Evolutionary conservation across 2,329 filamentous ascomycete genomes (phyloP).

Genomic region (Cercospora sp.): DNA sequence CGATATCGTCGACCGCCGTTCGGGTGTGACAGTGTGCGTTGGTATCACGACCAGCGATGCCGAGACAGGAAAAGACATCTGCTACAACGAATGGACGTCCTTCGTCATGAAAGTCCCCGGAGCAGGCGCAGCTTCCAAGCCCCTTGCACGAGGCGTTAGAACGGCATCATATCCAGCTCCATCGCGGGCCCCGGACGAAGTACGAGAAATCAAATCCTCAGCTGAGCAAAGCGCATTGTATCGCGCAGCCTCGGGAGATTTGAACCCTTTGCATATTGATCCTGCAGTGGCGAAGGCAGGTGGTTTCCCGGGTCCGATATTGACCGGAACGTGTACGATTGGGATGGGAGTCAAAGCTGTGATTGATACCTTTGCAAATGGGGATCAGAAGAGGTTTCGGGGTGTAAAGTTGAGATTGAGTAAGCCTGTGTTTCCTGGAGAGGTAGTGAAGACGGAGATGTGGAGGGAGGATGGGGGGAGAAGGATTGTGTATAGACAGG

Average conservation of each 20-base stretch:
- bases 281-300: neutral
- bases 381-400: neutral
- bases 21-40: neutral
- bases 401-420: neutral
- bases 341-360: neutral
- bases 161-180: neutral
- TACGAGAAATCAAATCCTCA: neutral
- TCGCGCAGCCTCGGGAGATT: neutral
- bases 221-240: neutral
- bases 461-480: neutral
- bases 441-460: neutral
- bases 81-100: neutral
- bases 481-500: neutral
- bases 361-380: neutral
- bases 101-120: neutral
- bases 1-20: neutral
- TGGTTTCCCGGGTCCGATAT: neutral
- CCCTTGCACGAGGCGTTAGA: neutral
- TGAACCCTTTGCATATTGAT: neutral
- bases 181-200: neutral
- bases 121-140: neutral
- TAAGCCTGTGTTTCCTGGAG: neutral
- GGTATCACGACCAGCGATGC: neutral
- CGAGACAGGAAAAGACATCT: neutral
- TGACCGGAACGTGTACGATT: neutral